phyloP scores from a whole-genome alignment of 441 rosid genomes.

The Adansonia grandidieri region DNA sequence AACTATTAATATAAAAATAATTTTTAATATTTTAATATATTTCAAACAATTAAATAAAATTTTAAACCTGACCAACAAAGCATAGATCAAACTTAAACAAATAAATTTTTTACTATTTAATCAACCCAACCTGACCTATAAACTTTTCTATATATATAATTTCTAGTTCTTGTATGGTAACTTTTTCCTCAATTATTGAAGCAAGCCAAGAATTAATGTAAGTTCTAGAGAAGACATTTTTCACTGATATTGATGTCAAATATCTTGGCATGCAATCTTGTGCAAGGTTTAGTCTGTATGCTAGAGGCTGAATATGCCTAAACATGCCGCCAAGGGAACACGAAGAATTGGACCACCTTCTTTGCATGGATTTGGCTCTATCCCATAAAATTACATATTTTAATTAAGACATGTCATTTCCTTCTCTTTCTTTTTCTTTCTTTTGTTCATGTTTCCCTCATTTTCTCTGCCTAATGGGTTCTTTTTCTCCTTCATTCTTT shows the following conservation, averaged over 20 bases:
- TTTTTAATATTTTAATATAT: too few relatives aligned
- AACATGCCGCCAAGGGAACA: slow-evolving; percentile 23
- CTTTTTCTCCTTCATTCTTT: not conserved
- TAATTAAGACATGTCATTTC: not conserved
- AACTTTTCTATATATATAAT: too few relatives aligned
- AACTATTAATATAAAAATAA: too few relatives aligned
- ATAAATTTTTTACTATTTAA: too few relatives aligned
- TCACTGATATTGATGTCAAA: not conserved
- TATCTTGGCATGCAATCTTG: not conserved
- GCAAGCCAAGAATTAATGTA: not conserved
- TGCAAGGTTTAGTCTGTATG: not conserved
- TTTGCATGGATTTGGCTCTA: not conserved
- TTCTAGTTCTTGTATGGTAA: not conserved
- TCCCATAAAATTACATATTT: not conserved
- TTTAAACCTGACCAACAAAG: too few relatives aligned
- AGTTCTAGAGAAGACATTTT: not conserved
- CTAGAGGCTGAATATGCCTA: not conserved
- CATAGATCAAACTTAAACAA: too few relatives aligned
- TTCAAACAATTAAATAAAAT: too few relatives aligned
- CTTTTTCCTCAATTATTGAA: not conserved
- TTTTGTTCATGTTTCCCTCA: not conserved
- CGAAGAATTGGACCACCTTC: slow-evolving; percentile 15
- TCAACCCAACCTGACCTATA: too few relatives aligned
- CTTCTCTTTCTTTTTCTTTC: not conserved
- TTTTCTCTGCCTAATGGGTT: not conserved